Conservation (phyloP, 306 rosid genomes). For the Cucumis cinereus region DNA sequence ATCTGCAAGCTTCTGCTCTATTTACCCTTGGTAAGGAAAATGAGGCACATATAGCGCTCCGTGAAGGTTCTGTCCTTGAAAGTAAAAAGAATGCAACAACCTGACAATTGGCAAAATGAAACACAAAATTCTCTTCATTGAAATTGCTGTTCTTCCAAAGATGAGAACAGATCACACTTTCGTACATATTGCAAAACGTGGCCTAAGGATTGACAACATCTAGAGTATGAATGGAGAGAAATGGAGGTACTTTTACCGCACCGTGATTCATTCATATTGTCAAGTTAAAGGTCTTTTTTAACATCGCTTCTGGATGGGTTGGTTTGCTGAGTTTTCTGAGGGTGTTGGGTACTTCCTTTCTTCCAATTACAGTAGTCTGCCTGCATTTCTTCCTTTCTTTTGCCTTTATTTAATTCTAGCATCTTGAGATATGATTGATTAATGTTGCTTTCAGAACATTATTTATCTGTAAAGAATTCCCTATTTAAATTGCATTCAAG, state of each 20-base stretch:
- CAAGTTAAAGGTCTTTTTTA: slow-evolving; percentile 36
- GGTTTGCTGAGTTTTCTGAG: slow-evolving; percentile 27
- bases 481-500: slow-evolving; percentile 19
- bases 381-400: slow-evolving; percentile 23
- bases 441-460: slow-evolving; percentile 16
- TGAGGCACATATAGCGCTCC: slow-evolving; percentile 73
- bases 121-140: slow-evolving; percentile 10
- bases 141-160: slow-evolving; percentile 2
- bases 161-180: not conserved
- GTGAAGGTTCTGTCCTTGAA: slow-evolving; percentile 67
- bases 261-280: slow-evolving; percentile 33
- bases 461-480: slow-evolving; percentile 42
- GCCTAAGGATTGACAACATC: slow-evolving; percentile 16
- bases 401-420: slow-evolving; percentile 11
- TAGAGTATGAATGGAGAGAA: slow-evolving; percentile 1
- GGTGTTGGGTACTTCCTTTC: slow-evolving; percentile 3
- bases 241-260: not conserved
- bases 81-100: slow-evolving; percentile 35
- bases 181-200: slow-evolving; percentile 15
- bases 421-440: not conserved
- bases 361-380: slow-evolving; percentile 20
- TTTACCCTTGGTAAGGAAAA: slow-evolving; percentile 39
- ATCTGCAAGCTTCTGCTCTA: slow-evolving; percentile 67
- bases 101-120: slow-evolving; percentile 10
- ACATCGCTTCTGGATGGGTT: slow-evolving; percentile 28